phyloP scores from a whole-genome alignment of 2,329 filamentous ascomycete genomes.

The Phialophora expanda region DNA sequence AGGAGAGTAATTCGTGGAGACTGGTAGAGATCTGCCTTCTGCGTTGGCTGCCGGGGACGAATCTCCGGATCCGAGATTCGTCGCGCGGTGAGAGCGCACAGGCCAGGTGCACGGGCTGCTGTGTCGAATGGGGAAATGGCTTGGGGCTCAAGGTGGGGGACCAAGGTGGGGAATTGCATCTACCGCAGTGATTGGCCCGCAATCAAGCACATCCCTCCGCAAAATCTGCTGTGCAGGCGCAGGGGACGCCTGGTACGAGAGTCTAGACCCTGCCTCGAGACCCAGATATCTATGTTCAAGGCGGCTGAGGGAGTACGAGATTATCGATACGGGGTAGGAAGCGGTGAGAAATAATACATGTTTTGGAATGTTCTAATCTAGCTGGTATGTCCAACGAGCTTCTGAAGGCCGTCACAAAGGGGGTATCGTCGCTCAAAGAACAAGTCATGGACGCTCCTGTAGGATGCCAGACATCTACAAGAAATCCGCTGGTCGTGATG shows the following conservation, averaged over 20 bases:
- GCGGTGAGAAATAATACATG: conserved; percentile 1
- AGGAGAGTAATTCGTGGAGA: background rate
- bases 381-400: background rate
- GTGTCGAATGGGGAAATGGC: background rate
- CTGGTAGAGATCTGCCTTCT: background rate
- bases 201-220: background rate
- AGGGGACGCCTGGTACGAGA: background rate
- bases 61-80: background rate
- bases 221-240: background rate
- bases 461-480: background rate
- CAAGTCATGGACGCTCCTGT: conserved; percentile 10
- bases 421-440: conserved; percentile 27
- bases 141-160: background rate
- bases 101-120: background rate
- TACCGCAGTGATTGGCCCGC: background rate
- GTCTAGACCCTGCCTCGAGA: background rate
- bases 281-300: too few species aligned
- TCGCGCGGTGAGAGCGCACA: background rate
- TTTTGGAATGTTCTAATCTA: conserved; percentile 10
- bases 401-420: conserved; percentile 4
- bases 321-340: background rate
- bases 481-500: background rate
- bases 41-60: background rate
- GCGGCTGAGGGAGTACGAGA: background rate
- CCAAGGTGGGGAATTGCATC: background rate